Base-by-base conservation (phyloP, 2,329 filamentous ascomycete genomes). In the Fusarium staphyleae region DNA sequence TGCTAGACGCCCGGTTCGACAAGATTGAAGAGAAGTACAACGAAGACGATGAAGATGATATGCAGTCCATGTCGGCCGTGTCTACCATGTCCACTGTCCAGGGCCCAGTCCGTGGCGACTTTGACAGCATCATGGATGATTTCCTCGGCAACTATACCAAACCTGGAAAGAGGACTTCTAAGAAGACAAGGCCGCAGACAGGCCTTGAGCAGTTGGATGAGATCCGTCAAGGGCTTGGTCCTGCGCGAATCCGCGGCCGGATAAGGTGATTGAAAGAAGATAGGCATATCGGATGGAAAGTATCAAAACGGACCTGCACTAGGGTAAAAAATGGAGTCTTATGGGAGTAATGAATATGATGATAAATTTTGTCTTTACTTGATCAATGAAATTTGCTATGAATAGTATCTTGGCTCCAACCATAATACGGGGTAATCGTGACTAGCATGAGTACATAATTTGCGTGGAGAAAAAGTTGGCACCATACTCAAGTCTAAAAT, bases 131-230 rank as follows among this genome's bases (percentile, higher is more conserved):
- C 70, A 86, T 99, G 80, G 93, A 98, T 70, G 93, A 96, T 50
- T 99, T 99, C 75, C 76, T 98, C 19, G 89, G 87, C 8, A 86
- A 80, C 28, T 88, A 90, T 69, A 84, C 84, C 9, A 87, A 86
- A 74, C 82, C 82, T 18, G 88, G 88, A 2, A 92, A 91, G 77
- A 87, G 87, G 71, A 78, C 81, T 10, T 83, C 91, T 15, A 93
- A 93, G 77, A 91, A 93, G 75, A 88, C 88, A 14, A 90, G 88
- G 69, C 86, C 89, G 61, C 88, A 89, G 70, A 90, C 83, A 54
- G 95, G 95, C 0, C 81, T 97, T 61, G 87, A 90, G 74, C 91
- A 98, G 78, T 78, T 98, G 55, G 95, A 98, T 62, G 93, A 98
- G 75, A 88, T 99, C 44, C 82, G 95, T 46, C 83, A 83, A 60